phyloP scores from a whole-genome alignment of 73 alveolate genomes.

The Paramecium sexaurelia region DNA sequence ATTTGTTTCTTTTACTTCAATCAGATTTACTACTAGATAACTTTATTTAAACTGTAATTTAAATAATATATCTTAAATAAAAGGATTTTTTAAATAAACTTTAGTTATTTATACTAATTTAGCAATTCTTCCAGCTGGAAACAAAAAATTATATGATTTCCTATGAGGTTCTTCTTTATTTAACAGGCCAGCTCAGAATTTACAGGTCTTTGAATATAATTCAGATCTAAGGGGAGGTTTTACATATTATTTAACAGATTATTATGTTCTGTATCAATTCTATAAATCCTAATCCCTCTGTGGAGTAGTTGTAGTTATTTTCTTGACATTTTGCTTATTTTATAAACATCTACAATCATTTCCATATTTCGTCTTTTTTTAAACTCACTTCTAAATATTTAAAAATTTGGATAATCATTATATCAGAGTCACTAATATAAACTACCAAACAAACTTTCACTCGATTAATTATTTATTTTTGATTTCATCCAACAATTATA shows the following conservation, averaged over 20 bases:
- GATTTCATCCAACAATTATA: neutral
- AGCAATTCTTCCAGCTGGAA: slow-evolving; percentile 97
- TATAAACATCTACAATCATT: neutral
- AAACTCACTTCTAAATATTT: slow-evolving; percentile 46
- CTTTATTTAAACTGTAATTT: slow-evolving; percentile 53
- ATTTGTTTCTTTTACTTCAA: slow-evolving; percentile 89
- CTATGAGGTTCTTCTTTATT: slow-evolving; percentile 63
- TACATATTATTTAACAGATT: neutral
- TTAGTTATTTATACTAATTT: slow-evolving; percentile 72
- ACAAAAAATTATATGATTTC: slow-evolving; percentile 93
- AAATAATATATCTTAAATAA: slow-evolving; percentile 42
- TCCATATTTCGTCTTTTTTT: neutral
- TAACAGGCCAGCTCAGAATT: neutral
- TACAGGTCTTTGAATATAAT: neutral
- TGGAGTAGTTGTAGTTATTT: slow-evolving; percentile 7
- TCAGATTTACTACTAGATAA: slow-evolving; percentile 83
- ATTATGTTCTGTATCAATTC: neutral
- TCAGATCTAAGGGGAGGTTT: neutral
- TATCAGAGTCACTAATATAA: neutral
- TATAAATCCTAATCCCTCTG: neutral
- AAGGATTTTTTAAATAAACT: slow-evolving; percentile 12
- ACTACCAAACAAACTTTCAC: neutral
- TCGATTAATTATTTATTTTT: slow-evolving; percentile 12
- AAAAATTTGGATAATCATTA: slow-evolving; percentile 37
- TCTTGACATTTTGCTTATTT: neutral